These are phyloP conservation scores for Taphrina communis DNA, from an alignment of 1,139 yeast genomes.

Conservation along the genomic window DNA sequence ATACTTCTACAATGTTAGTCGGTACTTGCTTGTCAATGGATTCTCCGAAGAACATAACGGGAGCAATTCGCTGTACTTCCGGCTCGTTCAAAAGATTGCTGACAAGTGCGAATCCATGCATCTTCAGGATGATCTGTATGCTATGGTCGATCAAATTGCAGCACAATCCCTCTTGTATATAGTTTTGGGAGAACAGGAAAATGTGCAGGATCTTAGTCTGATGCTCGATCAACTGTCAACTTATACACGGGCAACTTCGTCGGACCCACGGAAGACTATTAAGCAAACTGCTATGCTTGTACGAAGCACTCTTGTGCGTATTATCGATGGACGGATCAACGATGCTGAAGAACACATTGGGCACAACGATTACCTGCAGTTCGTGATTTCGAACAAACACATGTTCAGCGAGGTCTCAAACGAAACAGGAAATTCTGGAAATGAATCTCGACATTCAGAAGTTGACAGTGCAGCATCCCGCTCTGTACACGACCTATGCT, in stretches of 20 bases:
- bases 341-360: constrained; percentile 4
- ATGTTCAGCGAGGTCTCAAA: not conserved
- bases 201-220: not conserved
- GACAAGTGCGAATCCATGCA: not conserved
- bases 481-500: not conserved
- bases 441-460: not conserved
- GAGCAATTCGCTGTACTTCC: not conserved
- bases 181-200: constrained; percentile 1
- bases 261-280: not conserved
- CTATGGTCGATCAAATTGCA: constrained; percentile 13
- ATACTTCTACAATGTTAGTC: constrained; percentile 14
- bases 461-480: not conserved
- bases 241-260: not conserved
- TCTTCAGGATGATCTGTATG: constrained; percentile 1
- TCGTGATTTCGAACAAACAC: not conserved
- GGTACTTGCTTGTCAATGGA: constrained; percentile 17
- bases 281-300: not conserved
- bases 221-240: not conserved
- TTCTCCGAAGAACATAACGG: constrained; percentile 17
- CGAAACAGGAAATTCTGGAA: not conserved
- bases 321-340: not conserved
- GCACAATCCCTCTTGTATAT: constrained; percentile 1
- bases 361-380: constrained; percentile 13
- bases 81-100: not conserved
- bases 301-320: constrained; percentile 14